Base-by-base conservation (phyloP, 352 stramenopile genomes). In the Thalassiosira hispida region DNA sequence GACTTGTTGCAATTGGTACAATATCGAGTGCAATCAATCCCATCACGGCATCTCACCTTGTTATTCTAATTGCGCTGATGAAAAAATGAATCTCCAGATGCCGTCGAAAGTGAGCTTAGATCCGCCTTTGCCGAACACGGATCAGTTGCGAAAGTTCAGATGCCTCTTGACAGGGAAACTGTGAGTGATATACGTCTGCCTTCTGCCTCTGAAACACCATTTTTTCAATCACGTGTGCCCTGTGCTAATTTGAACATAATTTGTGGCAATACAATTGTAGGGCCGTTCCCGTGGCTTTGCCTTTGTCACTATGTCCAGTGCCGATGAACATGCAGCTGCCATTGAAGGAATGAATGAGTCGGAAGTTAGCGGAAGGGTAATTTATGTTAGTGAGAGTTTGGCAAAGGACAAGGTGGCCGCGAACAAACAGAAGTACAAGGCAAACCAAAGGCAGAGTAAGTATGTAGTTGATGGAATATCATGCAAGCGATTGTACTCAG, bases 261-360 rank as follows among this genome's bases (percentile, higher is more conserved):
- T 49, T 61, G 29, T 49, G 27, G 25, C 56, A 29, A 16, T 57
- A 11, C 44, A 49, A 42, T 66, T 6, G 2, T 62, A 72, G 63
- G 60, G 61, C 16, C 61, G 67, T 31, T 70, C 79, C 53, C 83
- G 85, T 71, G 90, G 90, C 49, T 94, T 94, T 76, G 88, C 74
- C 12, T 94, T 95, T 77, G 85, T 94, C 5, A 89, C 87, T 49
- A 86, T 95, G 59, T 61, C 68, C 33, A 81, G 80, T 31, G 74
- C 77, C 18, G 84, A 89, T 46, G 83, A 84, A 35, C 79, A 85
- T 63, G 66, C 81, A 23, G 66, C 62, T 33, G 85, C 81, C n/a
- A 87, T 94, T 65, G 75, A 77, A 11, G 73, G 49, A 0, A 68
- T 92, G 16, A 83, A 92, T 71, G 72, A 83, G 31, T 69, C 44